Percentiles rank a stretch among this genome's conserved stretches.
These are phyloP conservation scores for Exsudoporus frostii DNA, from an alignment of 768 basidiomycete genomes.

Conservation along the genomic window DNA sequence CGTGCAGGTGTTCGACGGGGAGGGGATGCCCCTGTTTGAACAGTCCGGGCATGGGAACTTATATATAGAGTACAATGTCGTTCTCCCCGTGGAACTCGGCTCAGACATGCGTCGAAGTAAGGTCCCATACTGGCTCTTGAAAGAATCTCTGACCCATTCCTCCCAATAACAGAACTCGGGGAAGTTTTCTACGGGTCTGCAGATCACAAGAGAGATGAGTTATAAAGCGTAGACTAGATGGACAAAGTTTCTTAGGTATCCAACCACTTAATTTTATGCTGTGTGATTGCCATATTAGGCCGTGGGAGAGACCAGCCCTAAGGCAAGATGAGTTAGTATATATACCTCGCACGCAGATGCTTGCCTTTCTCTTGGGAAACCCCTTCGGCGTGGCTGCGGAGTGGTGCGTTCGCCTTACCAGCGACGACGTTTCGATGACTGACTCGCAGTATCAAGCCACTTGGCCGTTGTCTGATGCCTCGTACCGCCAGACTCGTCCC, in stretches of 20 bases:
- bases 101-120: constrained; percentile 70
- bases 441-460: constrained; percentile 6
- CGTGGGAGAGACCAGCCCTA: constrained; percentile 33
- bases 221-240: constrained; percentile 28
- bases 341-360: not conserved
- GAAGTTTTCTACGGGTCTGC: constrained; percentile 50
- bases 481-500: not conserved
- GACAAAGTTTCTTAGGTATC: constrained; percentile 3
- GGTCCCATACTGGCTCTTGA: constrained; percentile 29
- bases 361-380: constrained; percentile 24
- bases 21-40: constrained; percentile 84
- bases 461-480: constrained; percentile 18
- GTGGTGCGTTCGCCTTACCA: constrained; percentile 3
- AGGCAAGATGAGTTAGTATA: constrained; percentile 13
- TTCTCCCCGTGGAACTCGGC: constrained; percentile 74
- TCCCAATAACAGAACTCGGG: constrained; percentile 44
- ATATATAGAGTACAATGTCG: constrained; percentile 90
- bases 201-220: constrained; percentile 36
- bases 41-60: constrained; percentile 68
- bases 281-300: constrained; percentile 7
- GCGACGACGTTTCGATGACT: not conserved
- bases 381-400: constrained; percentile 29
- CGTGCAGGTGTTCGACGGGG: constrained; percentile 80
- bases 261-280: not conserved
- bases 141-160: constrained; percentile 5